These are phyloP conservation scores for Pseudogymnoascus pannorum DNA, from an alignment of 2,329 filamentous ascomycete species.

Conservation along the genomic window DNA sequence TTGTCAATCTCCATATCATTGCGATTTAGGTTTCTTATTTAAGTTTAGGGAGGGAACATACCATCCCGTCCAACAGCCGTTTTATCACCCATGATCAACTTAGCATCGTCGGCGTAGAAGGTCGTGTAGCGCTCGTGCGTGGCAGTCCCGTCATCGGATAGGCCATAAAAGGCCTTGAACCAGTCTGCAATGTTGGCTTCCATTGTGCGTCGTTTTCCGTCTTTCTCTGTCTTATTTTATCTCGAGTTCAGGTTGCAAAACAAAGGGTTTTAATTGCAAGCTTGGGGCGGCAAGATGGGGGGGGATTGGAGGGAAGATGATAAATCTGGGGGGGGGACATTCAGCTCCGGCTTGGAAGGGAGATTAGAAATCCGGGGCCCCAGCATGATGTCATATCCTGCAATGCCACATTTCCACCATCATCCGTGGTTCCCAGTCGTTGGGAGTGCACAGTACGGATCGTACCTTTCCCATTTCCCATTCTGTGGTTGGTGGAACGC, in stretches of 20 bases:
- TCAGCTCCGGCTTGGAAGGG: not conserved
- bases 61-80: conserved; percentile 37
- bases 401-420: not conserved
- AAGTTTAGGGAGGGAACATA: conserved; percentile 21
- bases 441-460: not conserved
- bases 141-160: conserved; percentile 36
- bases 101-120: conserved; percentile 41
- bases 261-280: not conserved
- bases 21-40: not conserved
- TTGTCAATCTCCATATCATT: not conserved
- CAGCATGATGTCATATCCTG: not conserved
- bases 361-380: not conserved
- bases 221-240: not conserved
- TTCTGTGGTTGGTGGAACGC: not conserved
- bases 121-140: conserved; percentile 42
- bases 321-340: not conserved
- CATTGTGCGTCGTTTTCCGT: conserved; percentile 25
- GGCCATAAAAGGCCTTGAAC: conserved; percentile 64
- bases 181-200: conserved; percentile 54
- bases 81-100: conserved; percentile 45
- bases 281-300: not conserved
- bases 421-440: not conserved
- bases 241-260: not conserved
- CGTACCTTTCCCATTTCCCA: not conserved
- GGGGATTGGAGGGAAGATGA: not conserved